These are phyloP conservation scores for Tranzscheliella williamsii DNA, from an alignment of 1,284 basidiomycete species.

Conservation along the genomic window DNA sequence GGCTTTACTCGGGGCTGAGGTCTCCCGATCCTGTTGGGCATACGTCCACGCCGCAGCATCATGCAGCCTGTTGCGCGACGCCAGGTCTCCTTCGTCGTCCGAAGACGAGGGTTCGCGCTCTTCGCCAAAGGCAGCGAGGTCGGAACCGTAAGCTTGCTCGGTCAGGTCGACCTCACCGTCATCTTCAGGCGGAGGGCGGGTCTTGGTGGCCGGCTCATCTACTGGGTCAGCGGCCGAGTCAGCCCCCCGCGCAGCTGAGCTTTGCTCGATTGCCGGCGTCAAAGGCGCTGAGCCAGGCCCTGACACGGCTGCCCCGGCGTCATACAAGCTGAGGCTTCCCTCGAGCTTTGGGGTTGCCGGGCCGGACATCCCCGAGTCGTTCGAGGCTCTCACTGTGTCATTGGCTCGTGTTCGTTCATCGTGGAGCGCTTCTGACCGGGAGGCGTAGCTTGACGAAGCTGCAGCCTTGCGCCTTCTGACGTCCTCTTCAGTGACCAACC, in stretches of 20 bases:
- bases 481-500: conserved; percentile 76
- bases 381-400: too few relatives aligned
- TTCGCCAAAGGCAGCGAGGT: conserved; percentile 52
- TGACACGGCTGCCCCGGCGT: conserved; percentile 6
- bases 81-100: conserved; percentile 45
- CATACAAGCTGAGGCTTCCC: neutral
- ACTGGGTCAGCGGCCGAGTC: neutral
- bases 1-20: conserved; percentile 2
- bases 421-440: neutral
- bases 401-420: too few relatives aligned
- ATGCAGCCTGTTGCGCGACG: conserved; percentile 48
- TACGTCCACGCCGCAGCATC: conserved; percentile 54
- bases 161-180: conserved; percentile 56
- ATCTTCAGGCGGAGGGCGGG: conserved; percentile 2
- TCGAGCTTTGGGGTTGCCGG: neutral
- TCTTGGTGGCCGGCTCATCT: neutral
- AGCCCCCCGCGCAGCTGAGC: neutral
- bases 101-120: conserved; percentile 22
- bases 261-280: conserved; percentile 12
- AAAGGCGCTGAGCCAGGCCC: conserved; percentile 14
- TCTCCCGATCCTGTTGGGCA: neutral
- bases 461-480: conserved; percentile 58
- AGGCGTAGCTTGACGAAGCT: neutral
- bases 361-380: neutral
- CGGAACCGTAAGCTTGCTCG: conserved; percentile 57